Conservation (phyloP, 768 basidiomycete species). For the Boletus vermiculosoides region DNA sequence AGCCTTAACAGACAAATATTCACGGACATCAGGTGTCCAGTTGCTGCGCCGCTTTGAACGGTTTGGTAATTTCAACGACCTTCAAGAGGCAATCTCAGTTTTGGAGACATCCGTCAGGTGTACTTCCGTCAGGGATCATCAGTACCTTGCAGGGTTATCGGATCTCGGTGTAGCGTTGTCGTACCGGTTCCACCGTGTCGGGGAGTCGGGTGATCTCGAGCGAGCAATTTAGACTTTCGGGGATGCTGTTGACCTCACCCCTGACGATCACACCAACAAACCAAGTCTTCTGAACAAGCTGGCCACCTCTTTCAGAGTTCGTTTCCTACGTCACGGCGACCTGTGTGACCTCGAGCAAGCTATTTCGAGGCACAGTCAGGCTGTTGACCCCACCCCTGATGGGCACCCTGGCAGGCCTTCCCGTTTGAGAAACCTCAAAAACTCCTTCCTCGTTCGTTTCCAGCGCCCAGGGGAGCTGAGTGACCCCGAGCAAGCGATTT, state of each 20-base stretch:
- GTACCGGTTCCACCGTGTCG: background rate
- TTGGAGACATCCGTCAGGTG: background rate
- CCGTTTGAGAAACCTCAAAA: background rate
- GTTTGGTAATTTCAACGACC: background rate
- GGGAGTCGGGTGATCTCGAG: background rate
- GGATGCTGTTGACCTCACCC: background rate
- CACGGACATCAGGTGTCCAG: background rate
- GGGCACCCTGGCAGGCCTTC: background rate
- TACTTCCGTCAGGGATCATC: background rate
- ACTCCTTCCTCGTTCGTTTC: no score
- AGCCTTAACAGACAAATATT: background rate
- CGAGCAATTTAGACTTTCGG: background rate
- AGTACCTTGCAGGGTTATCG: background rate
- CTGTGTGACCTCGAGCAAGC: background rate
- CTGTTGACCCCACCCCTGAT: background rate
- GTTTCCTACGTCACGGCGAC: background rate
- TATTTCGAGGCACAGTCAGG: background rate
- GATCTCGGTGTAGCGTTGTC: background rate
- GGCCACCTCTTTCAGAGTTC: background rate
- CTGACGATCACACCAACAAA: background rate
- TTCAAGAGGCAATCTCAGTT: background rate
- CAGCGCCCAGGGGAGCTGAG: no score
- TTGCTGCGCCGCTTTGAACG: background rate
- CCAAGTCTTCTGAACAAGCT: background rate
- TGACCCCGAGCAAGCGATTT: no score